phyloP scores from a whole-genome alignment of 1,139 yeast genomes.

The Scheffersomyces stambukii region DNA sequence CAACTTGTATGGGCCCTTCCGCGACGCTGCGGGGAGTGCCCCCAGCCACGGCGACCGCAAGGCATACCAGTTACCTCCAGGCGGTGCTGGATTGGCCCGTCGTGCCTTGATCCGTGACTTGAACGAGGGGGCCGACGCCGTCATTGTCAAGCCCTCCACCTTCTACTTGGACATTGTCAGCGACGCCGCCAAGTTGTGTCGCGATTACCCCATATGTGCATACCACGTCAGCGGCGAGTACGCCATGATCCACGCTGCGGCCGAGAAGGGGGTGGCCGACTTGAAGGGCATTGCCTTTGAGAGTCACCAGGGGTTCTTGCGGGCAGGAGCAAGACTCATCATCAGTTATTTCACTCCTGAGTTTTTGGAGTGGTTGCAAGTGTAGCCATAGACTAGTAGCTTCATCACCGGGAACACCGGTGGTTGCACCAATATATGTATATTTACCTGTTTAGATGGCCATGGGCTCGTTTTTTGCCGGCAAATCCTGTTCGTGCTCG shows the following conservation, averaged over 20 bases:
- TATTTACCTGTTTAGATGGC: conserved; percentile 8
- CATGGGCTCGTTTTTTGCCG: conserved; percentile 13
- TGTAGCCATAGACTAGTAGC: no score
- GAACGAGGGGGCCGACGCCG: conserved; percentile 92
- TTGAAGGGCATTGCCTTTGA: conserved; percentile 88
- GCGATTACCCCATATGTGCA: conserved; percentile 86
- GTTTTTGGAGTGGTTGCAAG: conserved; percentile 83
- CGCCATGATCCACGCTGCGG: conserved; percentile 98
- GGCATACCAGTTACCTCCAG: conserved; percentile 89
- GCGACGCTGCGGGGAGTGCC: conserved; percentile 93
- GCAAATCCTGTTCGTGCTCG: conserved; percentile 10
- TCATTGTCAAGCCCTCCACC: conserved; percentile 95
- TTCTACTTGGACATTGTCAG: conserved; percentile 87
- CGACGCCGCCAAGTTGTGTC: conserved; percentile 80
- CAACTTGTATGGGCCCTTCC: conserved; percentile 89
- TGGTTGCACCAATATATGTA: conserved; percentile 1
- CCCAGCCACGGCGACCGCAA: conserved; percentile 92
- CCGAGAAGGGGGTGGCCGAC: conserved; percentile 91
- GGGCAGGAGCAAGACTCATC: conserved; percentile 94
- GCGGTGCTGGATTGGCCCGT: conserved; percentile 90
- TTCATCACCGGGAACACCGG: no score
- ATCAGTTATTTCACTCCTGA: conserved; percentile 95
- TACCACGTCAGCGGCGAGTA: conserved; percentile 97
- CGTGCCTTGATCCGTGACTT: conserved; percentile 84
- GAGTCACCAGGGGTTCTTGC: conserved; percentile 81